Evolutionary conservation across 345 rosid genomes (phyloP).

Genomic region (Pistacia integerrima): DNA sequence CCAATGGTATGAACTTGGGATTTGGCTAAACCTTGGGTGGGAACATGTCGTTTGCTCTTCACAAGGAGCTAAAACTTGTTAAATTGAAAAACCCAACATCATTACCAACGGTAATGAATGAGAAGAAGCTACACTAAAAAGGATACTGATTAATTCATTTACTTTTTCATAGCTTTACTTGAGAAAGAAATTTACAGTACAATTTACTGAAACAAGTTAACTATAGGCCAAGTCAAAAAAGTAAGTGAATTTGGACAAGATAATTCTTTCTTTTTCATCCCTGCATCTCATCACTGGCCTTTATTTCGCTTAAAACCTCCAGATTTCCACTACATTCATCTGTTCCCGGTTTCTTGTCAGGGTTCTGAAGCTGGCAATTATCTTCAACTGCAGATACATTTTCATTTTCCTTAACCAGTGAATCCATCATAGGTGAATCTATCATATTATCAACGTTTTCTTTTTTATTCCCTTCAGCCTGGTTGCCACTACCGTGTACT

Average conservation of each 20-base stretch:
- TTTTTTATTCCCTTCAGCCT: constrained; percentile 29
- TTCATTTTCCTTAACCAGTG: constrained; percentile 20
- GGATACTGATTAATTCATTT: neutral
- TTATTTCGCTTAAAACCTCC: constrained; percentile 27
- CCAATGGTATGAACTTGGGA: no score
- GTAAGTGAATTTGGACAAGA: constrained; percentile 17
- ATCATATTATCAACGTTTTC: constrained; percentile 18
- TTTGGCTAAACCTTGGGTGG: no score
- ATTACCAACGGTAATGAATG: neutral
- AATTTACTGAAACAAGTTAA: constrained; percentile 18
- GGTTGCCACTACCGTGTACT: constrained; percentile 15
- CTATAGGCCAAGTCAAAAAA: neutral
- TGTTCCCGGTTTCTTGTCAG: neutral
- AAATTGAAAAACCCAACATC: neutral
- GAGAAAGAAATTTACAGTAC: constrained; percentile 24
- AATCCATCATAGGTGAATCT: constrained; percentile 12
- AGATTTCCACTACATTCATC: constrained; percentile 23
- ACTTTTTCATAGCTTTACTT: constrained; percentile 19
- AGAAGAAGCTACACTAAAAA: neutral
- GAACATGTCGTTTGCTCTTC: no score
- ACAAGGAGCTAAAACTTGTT: no score
- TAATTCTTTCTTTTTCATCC: neutral
- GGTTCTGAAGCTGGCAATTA: constrained; percentile 7
- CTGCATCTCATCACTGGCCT: constrained; percentile 22
- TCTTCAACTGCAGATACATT: constrained; percentile 29